Conservation (phyloP, 306 rosid species). For the Cajanus cajan region DNA sequence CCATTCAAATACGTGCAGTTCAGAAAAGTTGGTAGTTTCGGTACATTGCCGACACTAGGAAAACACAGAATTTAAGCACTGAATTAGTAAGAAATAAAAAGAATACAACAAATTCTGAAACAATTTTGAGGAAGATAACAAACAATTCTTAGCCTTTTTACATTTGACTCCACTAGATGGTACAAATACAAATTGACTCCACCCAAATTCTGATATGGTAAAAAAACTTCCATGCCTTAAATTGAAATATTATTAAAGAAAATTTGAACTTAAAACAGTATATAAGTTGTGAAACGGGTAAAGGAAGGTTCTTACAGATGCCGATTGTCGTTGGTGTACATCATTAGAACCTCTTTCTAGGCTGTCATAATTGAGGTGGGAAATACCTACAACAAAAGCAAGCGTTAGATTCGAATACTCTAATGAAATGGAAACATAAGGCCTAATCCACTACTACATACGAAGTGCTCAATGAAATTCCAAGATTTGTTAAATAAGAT, state of each 20-base stretch:
- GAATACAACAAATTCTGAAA: constrained; percentile 8
- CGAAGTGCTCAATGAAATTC: background rate
- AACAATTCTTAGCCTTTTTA: background rate
- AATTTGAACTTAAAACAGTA: background rate
- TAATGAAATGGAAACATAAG: background rate
- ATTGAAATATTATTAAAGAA: constrained; percentile 13
- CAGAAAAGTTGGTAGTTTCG: background rate
- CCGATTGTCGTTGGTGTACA: constrained; percentile 33
- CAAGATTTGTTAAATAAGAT: background rate
- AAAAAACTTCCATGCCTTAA: background rate
- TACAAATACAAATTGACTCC: constrained; percentile 18
- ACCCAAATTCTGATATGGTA: background rate
- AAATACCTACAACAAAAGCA: constrained; percentile 41
- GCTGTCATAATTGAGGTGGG: constrained; percentile 43
- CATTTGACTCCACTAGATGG: background rate
- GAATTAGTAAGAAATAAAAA: background rate
- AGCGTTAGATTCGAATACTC: background rate
- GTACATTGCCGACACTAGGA: background rate
- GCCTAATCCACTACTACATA: background rate
- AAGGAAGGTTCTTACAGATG: constrained; percentile 51
- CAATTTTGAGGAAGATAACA: background rate
- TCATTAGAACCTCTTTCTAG: constrained; percentile 46
- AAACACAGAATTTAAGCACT: background rate
- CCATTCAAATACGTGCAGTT: background rate
- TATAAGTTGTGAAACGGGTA: constrained; percentile 5